A percentile compares a stretch with the other conserved stretches of the same genome.
These are phyloP conservation scores for Mimosa bimucronata DNA, from an alignment of 306 rosid genomes.

Conservation along the genomic window DNA sequence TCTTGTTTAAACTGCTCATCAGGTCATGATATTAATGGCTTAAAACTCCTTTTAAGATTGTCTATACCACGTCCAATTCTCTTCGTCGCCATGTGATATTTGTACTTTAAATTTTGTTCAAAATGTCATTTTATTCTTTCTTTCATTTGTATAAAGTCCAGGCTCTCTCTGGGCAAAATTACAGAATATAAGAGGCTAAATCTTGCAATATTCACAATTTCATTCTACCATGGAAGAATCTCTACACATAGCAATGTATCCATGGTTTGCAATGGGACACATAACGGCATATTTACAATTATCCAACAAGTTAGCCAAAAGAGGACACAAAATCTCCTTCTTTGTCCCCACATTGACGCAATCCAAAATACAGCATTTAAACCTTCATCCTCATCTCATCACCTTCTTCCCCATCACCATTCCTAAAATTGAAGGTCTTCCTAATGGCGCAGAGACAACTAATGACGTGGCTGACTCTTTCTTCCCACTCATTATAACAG, in stretches of 20 bases:
- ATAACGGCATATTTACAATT: not conserved
- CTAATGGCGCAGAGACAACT: not conserved
- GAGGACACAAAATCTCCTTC: not conserved
- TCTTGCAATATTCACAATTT: not conserved
- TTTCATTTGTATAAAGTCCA: no score
- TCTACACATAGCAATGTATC: not conserved
- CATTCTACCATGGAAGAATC: not conserved
- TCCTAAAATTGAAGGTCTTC: not conserved
- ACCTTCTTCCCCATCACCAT: not conserved
- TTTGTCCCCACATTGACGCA: not conserved
- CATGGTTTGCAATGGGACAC: not conserved
- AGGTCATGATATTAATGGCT: not conserved
- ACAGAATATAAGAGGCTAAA: not conserved
- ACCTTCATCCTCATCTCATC: not conserved
- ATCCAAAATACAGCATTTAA: not conserved
- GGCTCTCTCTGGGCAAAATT: no score
- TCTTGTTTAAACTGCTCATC: not conserved
- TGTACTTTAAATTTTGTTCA: no score
- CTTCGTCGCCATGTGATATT: no score
- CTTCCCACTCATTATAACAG: not conserved
- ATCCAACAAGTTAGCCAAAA: not conserved
- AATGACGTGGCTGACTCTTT: not conserved
- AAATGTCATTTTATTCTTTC: no score
- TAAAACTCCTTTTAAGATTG: no score
- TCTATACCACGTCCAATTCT: no score